These are phyloP conservation scores for Entomortierella lignicola DNA, from an alignment of 192 early-diverging fungal species.

Conservation along the genomic window DNA sequence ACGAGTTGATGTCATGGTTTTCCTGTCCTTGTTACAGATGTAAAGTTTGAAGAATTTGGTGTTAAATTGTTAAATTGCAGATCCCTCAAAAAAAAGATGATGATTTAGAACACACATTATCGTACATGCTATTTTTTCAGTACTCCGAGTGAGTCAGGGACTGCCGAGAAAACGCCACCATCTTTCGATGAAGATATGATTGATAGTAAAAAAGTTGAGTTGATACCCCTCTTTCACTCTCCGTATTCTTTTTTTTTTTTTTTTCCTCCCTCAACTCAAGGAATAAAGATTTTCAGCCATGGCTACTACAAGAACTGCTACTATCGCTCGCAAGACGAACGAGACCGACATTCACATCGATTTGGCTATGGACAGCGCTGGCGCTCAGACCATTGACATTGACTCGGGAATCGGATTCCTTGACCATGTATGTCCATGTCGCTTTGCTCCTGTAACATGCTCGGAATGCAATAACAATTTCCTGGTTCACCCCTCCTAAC, in stretches of 20 bases:
- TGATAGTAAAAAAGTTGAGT: background rate
- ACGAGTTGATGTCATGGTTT: constrained; percentile 46
- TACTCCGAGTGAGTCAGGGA: background rate
- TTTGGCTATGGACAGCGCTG: constrained; percentile 71
- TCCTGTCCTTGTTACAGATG: background rate
- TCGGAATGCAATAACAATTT: too few relatives aligned
- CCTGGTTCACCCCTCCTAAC: background rate
- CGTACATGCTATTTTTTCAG: too few relatives aligned
- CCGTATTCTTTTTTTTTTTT: background rate
- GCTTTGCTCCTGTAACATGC: background rate
- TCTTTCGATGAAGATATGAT: background rate
- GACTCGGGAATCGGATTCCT: constrained; percentile 97
- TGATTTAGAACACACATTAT: too few relatives aligned
- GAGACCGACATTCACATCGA: constrained; percentile 90
- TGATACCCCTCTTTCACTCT: background rate
- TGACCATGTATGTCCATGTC: constrained; percentile 77
- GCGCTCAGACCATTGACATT: constrained; percentile 80
- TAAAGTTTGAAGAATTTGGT: background rate
- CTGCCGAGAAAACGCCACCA: too few relatives aligned
- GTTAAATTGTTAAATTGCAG: too few relatives aligned
- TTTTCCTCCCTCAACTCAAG: background rate
- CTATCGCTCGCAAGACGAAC: constrained; percentile 87
- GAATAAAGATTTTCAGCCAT: constrained; percentile 6
- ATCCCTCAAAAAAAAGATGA: too few relatives aligned
- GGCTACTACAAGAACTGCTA: constrained; percentile 59